Base-by-base conservation (phyloP, 2,329 filamentous ascomycete species). In the Exophiala calicioides region DNA sequence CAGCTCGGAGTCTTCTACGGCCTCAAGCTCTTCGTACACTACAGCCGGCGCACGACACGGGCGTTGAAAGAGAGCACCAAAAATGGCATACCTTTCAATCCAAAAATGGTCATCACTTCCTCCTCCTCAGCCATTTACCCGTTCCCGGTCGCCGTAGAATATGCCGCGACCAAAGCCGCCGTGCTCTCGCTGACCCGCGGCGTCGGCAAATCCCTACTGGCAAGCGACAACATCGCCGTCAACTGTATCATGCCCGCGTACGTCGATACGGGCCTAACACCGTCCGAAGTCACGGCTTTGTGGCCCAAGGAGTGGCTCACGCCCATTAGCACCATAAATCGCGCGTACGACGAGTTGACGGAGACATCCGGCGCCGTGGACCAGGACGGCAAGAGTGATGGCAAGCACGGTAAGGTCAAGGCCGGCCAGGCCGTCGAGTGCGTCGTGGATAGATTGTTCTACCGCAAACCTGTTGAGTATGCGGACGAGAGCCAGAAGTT, bases 121-220 rank as follows among this genome's bases (percentile, higher is more conserved):
- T 62, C 58, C 8, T 59, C 58, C 23, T 61, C 60, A 1, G 66
- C 60, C 6, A 48, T 68, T n/a, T 67, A 67, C 44, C 59, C 62
- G 2, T 50, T 64, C 2, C 59, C 63, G 3, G 50, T 60, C 5
- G 56, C 60, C 8, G 70, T 70, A 0, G 65, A 70, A 47, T 74
- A 74, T 49, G 65, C 65, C 1, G 65, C 69, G 10, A 61, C 63
- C 18, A 74, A 74, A 52, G 68, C 71, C 53, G 70, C 62, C 5
- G 56, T 73, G 10, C 57, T 73, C 1, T 69, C 68, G 5, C 57
- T 73, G 10, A 61, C 64, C 9, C 59, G 66, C 6, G 56, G 60
- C 5, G 53, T 63, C 5, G 63, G 60, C 5, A 49, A 56, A 2
- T 52, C 56, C 1, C 62, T 63, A 38, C n/a, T 52, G 3, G 39